A percentile compares a stretch with the other conserved stretches of the same genome.
These are phyloP conservation scores for Kalmusia sp. DNA, from an alignment of 2,329 filamentous ascomycete genomes.

Conservation along the genomic window DNA sequence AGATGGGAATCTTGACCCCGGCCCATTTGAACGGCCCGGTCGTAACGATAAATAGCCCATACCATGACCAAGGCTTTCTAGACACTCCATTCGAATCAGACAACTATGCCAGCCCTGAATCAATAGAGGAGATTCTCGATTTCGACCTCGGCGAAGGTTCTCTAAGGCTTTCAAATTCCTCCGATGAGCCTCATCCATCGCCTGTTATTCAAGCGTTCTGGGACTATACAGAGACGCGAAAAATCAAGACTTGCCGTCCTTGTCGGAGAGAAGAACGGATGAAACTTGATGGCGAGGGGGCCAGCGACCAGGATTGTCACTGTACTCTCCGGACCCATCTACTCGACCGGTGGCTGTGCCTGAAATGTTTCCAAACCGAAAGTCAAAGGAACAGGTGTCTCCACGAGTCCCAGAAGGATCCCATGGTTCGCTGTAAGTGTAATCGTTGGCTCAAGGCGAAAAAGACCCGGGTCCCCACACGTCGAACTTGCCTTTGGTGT, in stretches of 20 bases:
- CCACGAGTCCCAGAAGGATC: neutral
- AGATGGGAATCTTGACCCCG: constrained; percentile 39
- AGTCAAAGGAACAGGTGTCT: neutral
- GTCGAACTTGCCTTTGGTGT: constrained; percentile 3
- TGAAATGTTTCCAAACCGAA: constrained; percentile 25
- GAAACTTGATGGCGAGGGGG: neutral
- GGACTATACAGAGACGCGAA: constrained; percentile 25
- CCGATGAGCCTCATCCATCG: constrained; percentile 31
- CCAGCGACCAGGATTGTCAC: constrained; percentile 12
- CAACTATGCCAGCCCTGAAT: constrained; percentile 26
- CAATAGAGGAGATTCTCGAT: constrained; percentile 33
- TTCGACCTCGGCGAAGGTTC: constrained; percentile 30
- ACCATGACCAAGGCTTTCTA: constrained; percentile 41
- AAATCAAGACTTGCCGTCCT: constrained; percentile 14
- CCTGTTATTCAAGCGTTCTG: constrained; percentile 35
- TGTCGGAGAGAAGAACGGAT: constrained; percentile 1
- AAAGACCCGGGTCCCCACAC: neutral
- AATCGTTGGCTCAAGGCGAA: neutral
- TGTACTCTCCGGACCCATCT: constrained; percentile 27
- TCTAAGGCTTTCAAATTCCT: constrained; percentile 23
- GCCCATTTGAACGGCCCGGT: constrained; percentile 23
- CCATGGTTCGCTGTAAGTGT: constrained; percentile 1
- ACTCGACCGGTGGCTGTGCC: constrained; percentile 30
- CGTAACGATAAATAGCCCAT: neutral
- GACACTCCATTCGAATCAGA: constrained; percentile 33